A percentile compares a stretch with the other conserved stretches of the same genome.
Evolutionary conservation across 1,139 yeast genomes (phyloP).

Genomic region (Meyerozyma smithsonii): DNA sequence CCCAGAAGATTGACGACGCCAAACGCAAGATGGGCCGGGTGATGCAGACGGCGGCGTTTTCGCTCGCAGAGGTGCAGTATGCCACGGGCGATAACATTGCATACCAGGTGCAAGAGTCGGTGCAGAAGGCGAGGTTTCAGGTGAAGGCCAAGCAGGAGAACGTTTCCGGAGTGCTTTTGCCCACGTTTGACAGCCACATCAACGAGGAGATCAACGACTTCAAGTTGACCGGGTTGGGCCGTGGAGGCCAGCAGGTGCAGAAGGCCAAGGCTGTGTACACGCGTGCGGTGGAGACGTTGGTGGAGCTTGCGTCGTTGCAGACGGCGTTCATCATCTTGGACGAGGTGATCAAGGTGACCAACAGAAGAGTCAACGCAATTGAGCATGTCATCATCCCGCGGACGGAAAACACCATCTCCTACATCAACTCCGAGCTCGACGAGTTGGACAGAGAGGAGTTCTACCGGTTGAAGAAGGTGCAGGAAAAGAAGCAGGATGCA

Average conservation of each 20-base stretch:
- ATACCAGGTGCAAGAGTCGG: slow-evolving; percentile 93
- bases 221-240: slow-evolving; percentile 92
- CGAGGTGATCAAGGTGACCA: slow-evolving; percentile 95
- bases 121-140: slow-evolving; percentile 83
- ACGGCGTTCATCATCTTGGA: slow-evolving; percentile 95
- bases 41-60: slow-evolving; percentile 97
- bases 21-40: slow-evolving; percentile 97
- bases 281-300: slow-evolving; percentile 92
- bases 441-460: slow-evolving; percentile 98
- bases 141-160: slow-evolving; percentile 92
- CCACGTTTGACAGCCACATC: slow-evolving; percentile 82
- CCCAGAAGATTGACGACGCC: slow-evolving; percentile 90
- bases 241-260: slow-evolving; percentile 98
- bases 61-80: slow-evolving; percentile 93
- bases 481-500: slow-evolving; percentile 88
- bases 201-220: slow-evolving; percentile 87
- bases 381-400: slow-evolving; percentile 98
- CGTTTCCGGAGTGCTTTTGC: slow-evolving; percentile 92
- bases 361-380: slow-evolving; percentile 97
- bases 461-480: slow-evolving; percentile 92
- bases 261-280: slow-evolving; percentile 91
- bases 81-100: slow-evolving; percentile 96
- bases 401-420: slow-evolving; percentile 89
- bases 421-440: slow-evolving; percentile 93
- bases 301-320: slow-evolving; percentile 89